Evolutionary conservation across 352 stramenopile genomes (phyloP).

Genomic region (Globisporangium heterothallicum): DNA sequence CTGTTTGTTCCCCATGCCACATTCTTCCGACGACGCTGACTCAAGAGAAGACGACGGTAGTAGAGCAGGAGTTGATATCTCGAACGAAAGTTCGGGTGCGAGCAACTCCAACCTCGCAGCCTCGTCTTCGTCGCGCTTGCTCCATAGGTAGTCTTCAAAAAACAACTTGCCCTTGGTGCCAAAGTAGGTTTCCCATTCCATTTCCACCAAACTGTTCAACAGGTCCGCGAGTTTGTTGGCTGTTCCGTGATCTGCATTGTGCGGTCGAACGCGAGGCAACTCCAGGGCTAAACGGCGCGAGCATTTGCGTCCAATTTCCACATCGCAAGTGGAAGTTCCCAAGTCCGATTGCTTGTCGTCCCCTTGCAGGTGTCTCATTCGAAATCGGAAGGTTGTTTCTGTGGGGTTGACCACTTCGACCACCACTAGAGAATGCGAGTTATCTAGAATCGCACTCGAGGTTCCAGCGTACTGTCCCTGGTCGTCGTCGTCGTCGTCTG

Average conservation of each 20-base stretch:
- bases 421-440: slow-evolving; percentile 39
- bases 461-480: not conserved
- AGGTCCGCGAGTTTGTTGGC: slow-evolving; percentile 12
- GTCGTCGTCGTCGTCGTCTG: not conserved
- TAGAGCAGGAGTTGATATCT: slow-evolving; percentile 17
- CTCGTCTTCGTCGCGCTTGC: not conserved
- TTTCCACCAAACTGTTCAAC: slow-evolving; percentile 36
- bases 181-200: slow-evolving; percentile 57
- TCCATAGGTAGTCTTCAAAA: slow-evolving; percentile 14
- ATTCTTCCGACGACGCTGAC: too few relatives aligned
- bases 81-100: slow-evolving; percentile 25
- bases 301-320: slow-evolving; percentile 47
- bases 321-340: slow-evolving; percentile 14
- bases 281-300: slow-evolving; percentile 39
- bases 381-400: slow-evolving; percentile 59
- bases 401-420: slow-evolving; percentile 64
- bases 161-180: slow-evolving; percentile 28
- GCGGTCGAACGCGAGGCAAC: slow-evolving; percentile 22
- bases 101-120: slow-evolving; percentile 22
- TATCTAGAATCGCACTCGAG: slow-evolving; percentile 31
- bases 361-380: too few relatives aligned
- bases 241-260: not conserved
- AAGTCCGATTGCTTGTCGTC: not conserved
- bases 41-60: too few relatives aligned
- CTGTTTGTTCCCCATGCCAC: too few relatives aligned